These are phyloP conservation scores for Lasiodiplodia theobromae DNA, from an alignment of 2,329 filamentous ascomycete genomes.

Conservation along the genomic window DNA sequence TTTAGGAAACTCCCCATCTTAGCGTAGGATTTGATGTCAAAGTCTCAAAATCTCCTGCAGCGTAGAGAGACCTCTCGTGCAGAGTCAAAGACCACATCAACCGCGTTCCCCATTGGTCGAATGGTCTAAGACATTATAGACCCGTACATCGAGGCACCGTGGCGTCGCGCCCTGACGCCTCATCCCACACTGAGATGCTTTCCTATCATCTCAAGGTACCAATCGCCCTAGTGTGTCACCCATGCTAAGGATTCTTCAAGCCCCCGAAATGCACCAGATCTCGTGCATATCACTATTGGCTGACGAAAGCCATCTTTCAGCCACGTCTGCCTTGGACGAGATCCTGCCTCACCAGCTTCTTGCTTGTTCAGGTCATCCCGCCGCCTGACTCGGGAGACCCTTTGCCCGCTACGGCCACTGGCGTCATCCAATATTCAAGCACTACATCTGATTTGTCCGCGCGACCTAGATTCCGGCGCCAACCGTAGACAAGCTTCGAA, in stretches of 20 bases:
- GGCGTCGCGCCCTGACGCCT: conserved; percentile 1
- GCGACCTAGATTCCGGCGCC: background rate
- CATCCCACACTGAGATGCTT: conserved; percentile 11
- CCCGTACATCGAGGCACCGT: background rate
- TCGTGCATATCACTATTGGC: background rate
- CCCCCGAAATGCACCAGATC: background rate
- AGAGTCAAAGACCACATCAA: background rate
- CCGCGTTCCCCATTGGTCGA: background rate
- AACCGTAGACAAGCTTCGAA: background rate
- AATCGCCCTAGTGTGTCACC: background rate
- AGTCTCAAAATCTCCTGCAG: background rate
- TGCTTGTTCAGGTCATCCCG: background rate
- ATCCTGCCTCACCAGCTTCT: background rate
- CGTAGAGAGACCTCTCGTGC: background rate
- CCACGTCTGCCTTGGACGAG: background rate
- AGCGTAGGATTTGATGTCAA: background rate
- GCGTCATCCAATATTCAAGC: conserved; percentile 11
- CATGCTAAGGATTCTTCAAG: background rate
- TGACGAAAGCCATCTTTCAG: background rate
- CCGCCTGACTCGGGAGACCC: background rate
- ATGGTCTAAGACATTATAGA: background rate
- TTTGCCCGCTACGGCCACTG: background rate
- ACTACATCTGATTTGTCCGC: background rate
- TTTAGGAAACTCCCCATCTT: background rate
- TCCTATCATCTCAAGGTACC: background rate